Base-by-base conservation (phyloP, 2,329 filamentous ascomycete genomes). In the Trichophyton mentagrophytes region DNA sequence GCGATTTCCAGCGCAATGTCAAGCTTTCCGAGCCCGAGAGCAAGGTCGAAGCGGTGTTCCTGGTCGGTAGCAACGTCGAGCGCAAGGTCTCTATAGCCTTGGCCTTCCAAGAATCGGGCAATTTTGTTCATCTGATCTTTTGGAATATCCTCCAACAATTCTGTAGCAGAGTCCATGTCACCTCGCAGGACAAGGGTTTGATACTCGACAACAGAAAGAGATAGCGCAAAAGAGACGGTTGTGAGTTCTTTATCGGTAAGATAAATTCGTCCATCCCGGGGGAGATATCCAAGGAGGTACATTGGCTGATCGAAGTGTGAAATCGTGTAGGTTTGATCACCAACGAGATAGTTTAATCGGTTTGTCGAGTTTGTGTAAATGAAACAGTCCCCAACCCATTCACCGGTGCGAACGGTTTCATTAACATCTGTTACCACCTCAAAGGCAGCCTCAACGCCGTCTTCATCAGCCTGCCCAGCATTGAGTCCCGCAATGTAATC, bases 301-400 rank as follows among this genome's bases (percentile, higher is more conserved):
- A 95, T 90, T 27, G 90, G 85, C 72, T 91, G 87, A 75, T 99
- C 93, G 69, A 96, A 97, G 76, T 97, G 92, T 11, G 91, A 93
- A 66, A 99, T 88, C 2, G 92, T 96, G 80, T 97, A 96, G 13
- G 90, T 95, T 77, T 97, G 91, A 76, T 97, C 93, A 66, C 93
- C 93, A 13, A 99, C 92, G 22, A 99, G 84, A 77, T 97, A 97
- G 79, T 97, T 97, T 63, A 99, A 80, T 64, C 93, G 88, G 80
- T 97, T 96, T 8, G 91, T 95, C 73, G 83, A 88, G 80, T 95
- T 97, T 60, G 93, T 96, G 81, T 97, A 99, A 73, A 97, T 91
- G 80, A 99, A 96, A 78, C 92, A 96, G 77, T 99, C 93, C 64
- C 93, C 93, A 61, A 99, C 89, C 93, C 93, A 99, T 77, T 95